Evolutionary conservation across 2,329 filamentous ascomycete species (phyloP).

Genomic region (Phaeomoniella chlamydospora): DNA sequence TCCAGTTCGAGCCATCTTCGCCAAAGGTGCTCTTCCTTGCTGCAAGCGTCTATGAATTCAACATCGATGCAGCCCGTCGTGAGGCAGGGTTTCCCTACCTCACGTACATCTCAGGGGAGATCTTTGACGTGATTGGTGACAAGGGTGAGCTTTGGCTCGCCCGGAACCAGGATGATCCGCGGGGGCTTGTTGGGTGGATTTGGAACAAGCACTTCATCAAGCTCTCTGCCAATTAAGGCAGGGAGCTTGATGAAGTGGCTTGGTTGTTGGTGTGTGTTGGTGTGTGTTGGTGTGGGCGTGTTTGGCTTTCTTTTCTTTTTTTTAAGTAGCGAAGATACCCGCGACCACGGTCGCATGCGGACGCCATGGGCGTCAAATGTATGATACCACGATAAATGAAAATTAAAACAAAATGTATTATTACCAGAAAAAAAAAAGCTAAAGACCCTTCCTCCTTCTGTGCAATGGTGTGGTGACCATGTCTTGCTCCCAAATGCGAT

Average conservation of each 20-base stretch:
- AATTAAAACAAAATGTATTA: too few species aligned
- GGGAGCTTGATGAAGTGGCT: too few species aligned
- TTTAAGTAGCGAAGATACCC: too few species aligned
- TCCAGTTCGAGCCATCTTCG: slow-evolving; percentile 30
- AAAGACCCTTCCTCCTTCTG: too few species aligned
- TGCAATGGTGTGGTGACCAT: too few species aligned
- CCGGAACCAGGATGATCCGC: slow-evolving; percentile 84
- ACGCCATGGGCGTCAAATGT: too few species aligned
- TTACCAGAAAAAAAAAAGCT: too few species aligned
- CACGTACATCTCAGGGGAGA: slow-evolving; percentile 89
- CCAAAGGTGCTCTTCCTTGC: slow-evolving; percentile 73
- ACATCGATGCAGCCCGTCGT: slow-evolving; percentile 79
- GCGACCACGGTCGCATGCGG: too few species aligned
- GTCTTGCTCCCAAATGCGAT: too few species aligned
- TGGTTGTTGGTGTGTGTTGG: too few species aligned
- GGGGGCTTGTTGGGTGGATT: slow-evolving; percentile 79
- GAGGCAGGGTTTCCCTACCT: slow-evolving; percentile 94
- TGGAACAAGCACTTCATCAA: slow-evolving; percentile 95
- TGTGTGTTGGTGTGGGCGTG: neutral
- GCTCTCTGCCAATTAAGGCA: slow-evolving; percentile 21
- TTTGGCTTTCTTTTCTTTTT: slow-evolving; percentile 1
- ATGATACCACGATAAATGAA: too few species aligned
- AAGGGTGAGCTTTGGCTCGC: slow-evolving; percentile 97
- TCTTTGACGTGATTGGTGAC: slow-evolving; percentile 85
- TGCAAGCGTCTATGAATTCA: slow-evolving; percentile 91